Evolutionary conservation across 257 asterid species (phyloP).

Genomic region (Solanum verrucosum): DNA sequence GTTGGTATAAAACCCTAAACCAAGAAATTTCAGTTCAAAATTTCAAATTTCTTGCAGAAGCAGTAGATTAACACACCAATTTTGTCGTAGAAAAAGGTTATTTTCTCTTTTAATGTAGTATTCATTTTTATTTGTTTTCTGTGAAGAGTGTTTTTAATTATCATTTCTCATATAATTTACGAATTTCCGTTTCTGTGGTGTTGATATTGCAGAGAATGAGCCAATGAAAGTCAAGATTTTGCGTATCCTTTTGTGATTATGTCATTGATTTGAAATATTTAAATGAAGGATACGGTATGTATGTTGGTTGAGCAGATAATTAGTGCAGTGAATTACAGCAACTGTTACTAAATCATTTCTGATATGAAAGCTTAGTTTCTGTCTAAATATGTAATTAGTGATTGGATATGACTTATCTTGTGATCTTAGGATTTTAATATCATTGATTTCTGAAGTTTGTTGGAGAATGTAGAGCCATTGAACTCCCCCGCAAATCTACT

Average conservation of each 20-base stretch:
- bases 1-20: background rate
- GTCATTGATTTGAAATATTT: background rate
- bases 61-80: background rate
- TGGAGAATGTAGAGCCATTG: background rate
- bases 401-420: background rate
- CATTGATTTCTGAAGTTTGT: background rate
- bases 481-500: background rate
- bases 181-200: background rate
- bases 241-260: constrained; percentile 48
- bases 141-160: background rate
- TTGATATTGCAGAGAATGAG: constrained; percentile 36
- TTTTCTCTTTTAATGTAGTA: background rate
- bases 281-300: background rate
- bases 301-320: background rate
- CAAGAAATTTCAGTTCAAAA: background rate
- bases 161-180: background rate
- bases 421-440: background rate
- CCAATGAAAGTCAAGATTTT: constrained; percentile 77
- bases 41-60: background rate
- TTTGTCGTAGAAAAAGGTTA: background rate
- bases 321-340: background rate
- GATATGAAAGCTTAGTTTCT: background rate
- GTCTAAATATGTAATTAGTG: background rate
- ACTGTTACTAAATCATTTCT: background rate
- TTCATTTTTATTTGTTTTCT: background rate